phyloP scores from a whole-genome alignment of 2,329 filamentous ascomycete genomes.

The Phyllosticta paracitricarpa region DNA sequence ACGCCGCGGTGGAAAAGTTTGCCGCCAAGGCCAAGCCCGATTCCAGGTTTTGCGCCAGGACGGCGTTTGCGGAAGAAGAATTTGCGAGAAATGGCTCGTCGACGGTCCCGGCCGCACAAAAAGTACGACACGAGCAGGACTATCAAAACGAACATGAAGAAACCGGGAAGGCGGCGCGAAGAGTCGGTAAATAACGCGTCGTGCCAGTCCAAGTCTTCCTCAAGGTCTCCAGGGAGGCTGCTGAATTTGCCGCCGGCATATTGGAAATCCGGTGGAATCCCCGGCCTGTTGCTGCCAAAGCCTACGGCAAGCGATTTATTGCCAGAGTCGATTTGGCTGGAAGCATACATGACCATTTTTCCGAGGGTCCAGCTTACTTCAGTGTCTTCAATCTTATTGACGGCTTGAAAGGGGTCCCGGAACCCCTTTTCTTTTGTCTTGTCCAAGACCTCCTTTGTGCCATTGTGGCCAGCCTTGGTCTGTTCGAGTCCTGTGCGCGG shows the following conservation, averaged over 20 bases:
- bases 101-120: slow-evolving; percentile 68
- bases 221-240: slow-evolving; percentile 27
- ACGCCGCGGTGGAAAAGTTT: slow-evolving; percentile 39
- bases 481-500: slow-evolving; percentile 73
- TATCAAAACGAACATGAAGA: slow-evolving; percentile 69
- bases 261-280: slow-evolving; percentile 69
- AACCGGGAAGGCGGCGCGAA: slow-evolving; percentile 59
- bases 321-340: slow-evolving; percentile 56
- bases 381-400: slow-evolving; percentile 81
- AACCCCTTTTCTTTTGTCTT: slow-evolving; percentile 65
- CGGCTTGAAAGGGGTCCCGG: slow-evolving; percentile 77
- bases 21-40: slow-evolving; percentile 13
- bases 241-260: slow-evolving; percentile 55
- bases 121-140: slow-evolving; percentile 60
- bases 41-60: background rate
- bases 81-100: slow-evolving; percentile 47
- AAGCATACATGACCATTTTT: slow-evolving; percentile 91
- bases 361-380: slow-evolving; percentile 97
- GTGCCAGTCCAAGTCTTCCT: slow-evolving; percentile 44
- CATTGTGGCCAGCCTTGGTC: slow-evolving; percentile 49
- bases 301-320: slow-evolving; percentile 64
- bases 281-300: slow-evolving; percentile 74
- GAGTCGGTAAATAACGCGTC: slow-evolving; percentile 53
- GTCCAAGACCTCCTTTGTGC: slow-evolving; percentile 59
- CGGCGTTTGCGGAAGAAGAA: slow-evolving; percentile 29